These are phyloP conservation scores for Acephala macrosclerotiorum DNA, from an alignment of 2,329 filamentous ascomycete species.

Conservation along the genomic window DNA sequence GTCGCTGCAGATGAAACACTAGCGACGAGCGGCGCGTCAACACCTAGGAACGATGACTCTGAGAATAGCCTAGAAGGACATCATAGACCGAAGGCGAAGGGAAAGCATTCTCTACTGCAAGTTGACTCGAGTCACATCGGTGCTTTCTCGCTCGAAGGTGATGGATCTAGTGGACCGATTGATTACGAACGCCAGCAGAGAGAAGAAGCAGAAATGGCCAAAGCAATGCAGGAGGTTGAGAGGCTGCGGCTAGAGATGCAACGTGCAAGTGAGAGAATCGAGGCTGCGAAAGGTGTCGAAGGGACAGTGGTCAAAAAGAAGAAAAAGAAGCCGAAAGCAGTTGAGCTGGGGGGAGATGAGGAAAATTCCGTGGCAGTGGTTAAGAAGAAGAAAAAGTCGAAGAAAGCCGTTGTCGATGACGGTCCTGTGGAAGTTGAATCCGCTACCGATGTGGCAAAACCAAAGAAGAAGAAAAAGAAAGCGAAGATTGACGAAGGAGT, in stretches of 20 bases:
- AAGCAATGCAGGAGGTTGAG: constrained; percentile 89
- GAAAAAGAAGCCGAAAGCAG: constrained; percentile 57
- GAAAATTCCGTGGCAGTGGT: constrained; percentile 21
- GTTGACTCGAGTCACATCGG: constrained; percentile 88
- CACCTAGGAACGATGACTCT: constrained; percentile 59
- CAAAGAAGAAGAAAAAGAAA: constrained; percentile 56
- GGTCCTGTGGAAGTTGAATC: constrained; percentile 30
- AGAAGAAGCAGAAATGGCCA: constrained; percentile 88
- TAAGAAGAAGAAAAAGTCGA: constrained; percentile 49
- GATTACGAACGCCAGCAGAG: constrained; percentile 73
- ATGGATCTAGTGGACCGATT: constrained; percentile 45
- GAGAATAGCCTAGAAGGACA: constrained; percentile 58
- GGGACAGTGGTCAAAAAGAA: constrained; percentile 69
- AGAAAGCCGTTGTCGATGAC: constrained; percentile 43
- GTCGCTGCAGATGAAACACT: constrained; percentile 79
- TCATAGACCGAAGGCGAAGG: constrained; percentile 58
- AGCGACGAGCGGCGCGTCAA: constrained; percentile 57
- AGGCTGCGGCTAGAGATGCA: constrained; percentile 88
- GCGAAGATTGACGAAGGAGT: constrained; percentile 31
- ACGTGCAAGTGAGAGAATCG: constrained; percentile 76
- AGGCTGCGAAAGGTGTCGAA: constrained; percentile 74
- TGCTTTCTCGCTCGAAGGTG: constrained; percentile 72
- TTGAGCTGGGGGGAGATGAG: constrained; percentile 41
- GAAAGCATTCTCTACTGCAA: constrained; percentile 74
- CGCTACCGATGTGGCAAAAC: constrained; percentile 42